These are phyloP conservation scores for Russula sp. DNA, from an alignment of 768 basidiomycete species.

Conservation along the genomic window DNA sequence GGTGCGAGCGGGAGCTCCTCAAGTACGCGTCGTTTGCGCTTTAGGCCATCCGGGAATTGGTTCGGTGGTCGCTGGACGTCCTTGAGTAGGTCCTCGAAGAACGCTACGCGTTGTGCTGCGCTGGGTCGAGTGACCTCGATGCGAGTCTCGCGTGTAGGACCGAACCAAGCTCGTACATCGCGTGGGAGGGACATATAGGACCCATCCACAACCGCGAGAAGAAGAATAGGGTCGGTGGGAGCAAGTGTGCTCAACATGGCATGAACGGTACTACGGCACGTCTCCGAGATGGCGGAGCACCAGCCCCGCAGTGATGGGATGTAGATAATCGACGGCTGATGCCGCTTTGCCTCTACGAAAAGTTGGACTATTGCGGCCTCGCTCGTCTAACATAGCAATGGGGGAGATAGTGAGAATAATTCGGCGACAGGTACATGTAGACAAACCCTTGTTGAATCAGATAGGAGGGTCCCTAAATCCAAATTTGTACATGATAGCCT, in stretches of 20 bases:
- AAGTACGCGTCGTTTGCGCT: slow-evolving; percentile 76
- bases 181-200: slow-evolving; percentile 61
- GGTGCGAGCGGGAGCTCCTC: slow-evolving; percentile 88
- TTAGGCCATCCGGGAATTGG: slow-evolving; percentile 85
- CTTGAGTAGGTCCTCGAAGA: slow-evolving; percentile 72
- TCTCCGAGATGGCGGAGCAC: slow-evolving; percentile 82
- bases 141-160: slow-evolving; percentile 67
- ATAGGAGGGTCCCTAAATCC: slow-evolving; percentile 83
- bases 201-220: slow-evolving; percentile 87
- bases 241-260: slow-evolving; percentile 89
- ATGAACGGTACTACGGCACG: slow-evolving; percentile 77
- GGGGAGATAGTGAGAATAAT: slow-evolving; percentile 9
- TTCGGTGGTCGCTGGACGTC: slow-evolving; percentile 76
- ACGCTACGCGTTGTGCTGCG: slow-evolving; percentile 56
- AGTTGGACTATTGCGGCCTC: slow-evolving; percentile 94
- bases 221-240: slow-evolving; percentile 89
- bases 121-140: slow-evolving; percentile 58
- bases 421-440: not conserved
- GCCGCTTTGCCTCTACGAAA: slow-evolving; percentile 94
- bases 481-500: slow-evolving; percentile 94
- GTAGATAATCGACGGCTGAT: slow-evolving; percentile 94
- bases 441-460: slow-evolving; percentile 85
- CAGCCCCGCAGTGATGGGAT: slow-evolving; percentile 86
- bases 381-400: slow-evolving; percentile 52
- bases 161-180: slow-evolving; percentile 93